A percentile compares a stretch with the other conserved stretches of the same genome.
Evolutionary conservation across 768 basidiomycete genomes (phyloP).

Genomic region (Pluteus cervinus): DNA sequence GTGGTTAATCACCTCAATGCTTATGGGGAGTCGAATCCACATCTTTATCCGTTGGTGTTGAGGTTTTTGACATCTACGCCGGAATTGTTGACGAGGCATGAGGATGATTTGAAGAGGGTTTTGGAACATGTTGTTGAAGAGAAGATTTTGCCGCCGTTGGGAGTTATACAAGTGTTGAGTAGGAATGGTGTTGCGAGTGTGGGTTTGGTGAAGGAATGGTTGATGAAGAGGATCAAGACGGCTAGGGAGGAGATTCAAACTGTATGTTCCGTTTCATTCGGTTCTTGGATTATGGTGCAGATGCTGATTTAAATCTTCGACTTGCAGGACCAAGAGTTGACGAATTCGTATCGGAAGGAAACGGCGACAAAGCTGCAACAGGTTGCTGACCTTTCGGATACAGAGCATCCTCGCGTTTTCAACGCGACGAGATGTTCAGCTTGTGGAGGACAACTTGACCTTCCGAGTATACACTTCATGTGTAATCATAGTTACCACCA

Average conservation of each 20-base stretch:
- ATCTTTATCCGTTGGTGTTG: constrained; percentile 83
- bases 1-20: constrained; percentile 68
- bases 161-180: constrained; percentile 82
- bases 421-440: constrained; percentile 91
- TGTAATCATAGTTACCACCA: constrained; percentile 97
- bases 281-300: constrained; percentile 3
- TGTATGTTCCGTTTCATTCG: constrained; percentile 37
- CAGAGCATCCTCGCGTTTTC: constrained; percentile 79
- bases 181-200: constrained; percentile 88
- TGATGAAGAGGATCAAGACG: constrained; percentile 71
- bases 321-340: constrained; percentile 76
- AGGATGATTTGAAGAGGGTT: constrained; percentile 62
- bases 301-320: constrained; percentile 1
- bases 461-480: constrained; percentile 96
- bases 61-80: constrained; percentile 84
- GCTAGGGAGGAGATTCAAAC: constrained; percentile 73
- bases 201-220: constrained; percentile 88
- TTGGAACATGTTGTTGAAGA: constrained; percentile 76
- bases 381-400: constrained; percentile 75
- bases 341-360: constrained; percentile 84
- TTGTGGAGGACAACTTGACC: constrained; percentile 85
- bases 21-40: constrained; percentile 66
- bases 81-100: constrained; percentile 65
- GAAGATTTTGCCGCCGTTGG: constrained; percentile 82
- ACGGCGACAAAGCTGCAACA: constrained; percentile 75